These are phyloP conservation scores for Forsythia viridissima DNA, from an alignment of 257 asterid species.

Conservation along the genomic window DNA sequence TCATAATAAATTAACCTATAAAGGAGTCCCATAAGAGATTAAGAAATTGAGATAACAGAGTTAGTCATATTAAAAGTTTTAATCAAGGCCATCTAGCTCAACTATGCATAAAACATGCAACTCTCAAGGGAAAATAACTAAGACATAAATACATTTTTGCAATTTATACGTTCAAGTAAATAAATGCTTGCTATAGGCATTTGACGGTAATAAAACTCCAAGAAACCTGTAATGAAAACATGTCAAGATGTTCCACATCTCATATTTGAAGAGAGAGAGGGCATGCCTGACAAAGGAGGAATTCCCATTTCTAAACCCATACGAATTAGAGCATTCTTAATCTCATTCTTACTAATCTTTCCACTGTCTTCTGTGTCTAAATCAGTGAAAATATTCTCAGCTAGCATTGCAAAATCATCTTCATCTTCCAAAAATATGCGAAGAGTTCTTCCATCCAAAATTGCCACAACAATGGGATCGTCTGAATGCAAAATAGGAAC, in stretches of 20 bases:
- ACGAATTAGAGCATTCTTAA: conserved; percentile 44
- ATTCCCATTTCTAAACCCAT: conserved; percentile 65
- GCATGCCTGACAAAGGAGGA: conserved; percentile 59
- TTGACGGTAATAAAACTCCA: neutral
- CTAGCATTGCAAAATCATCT: conserved; percentile 70
- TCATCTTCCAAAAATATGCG: conserved; percentile 55
- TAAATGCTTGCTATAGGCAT: neutral
- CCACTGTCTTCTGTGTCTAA: conserved; percentile 59
- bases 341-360: conserved; percentile 51
- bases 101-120: neutral
- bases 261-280: neutral
- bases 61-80: neutral
- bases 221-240: neutral
- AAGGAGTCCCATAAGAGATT: neutral
- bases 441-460: conserved; percentile 52
- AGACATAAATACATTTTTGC: neutral
- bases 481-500: conserved; percentile 32
- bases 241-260: conserved; percentile 7
- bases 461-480: conserved; percentile 50
- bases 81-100: neutral
- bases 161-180: neutral
- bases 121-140: neutral
- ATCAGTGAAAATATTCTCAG: conserved; percentile 66
- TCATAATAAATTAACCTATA: neutral
- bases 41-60: neutral